Percentiles rank a stretch among this genome's conserved stretches.
Evolutionary conservation across 352 stramenopile genomes (phyloP).

Genomic region (Globisporangium camurandrum): DNA sequence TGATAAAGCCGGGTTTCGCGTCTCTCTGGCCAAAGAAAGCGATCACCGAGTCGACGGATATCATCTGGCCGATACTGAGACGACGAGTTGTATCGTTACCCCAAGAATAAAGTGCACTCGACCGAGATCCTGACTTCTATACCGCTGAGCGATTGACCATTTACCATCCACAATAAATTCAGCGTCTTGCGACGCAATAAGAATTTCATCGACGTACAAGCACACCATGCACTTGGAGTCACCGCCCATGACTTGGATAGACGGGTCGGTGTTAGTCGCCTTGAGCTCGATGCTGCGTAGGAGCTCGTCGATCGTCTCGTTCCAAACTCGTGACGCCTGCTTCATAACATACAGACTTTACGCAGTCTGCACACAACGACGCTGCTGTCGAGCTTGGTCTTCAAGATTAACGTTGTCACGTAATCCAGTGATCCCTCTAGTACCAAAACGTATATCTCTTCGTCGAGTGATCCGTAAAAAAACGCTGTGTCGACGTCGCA

Average conservation of each 20-base stretch:
- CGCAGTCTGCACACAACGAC: neutral
- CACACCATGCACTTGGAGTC: constrained; percentile 9
- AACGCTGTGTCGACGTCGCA: constrained; percentile 20
- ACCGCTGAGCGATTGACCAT: neutral
- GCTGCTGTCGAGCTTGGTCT: neutral
- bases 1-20: neutral
- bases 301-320: constrained; percentile 15
- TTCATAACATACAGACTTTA: constrained; percentile 15
- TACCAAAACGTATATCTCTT: constrained; percentile 18
- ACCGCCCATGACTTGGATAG: neutral
- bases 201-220: constrained; percentile 16
- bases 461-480: constrained; percentile 14
- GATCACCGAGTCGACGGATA: neutral
- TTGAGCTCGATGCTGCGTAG: constrained; percentile 15
- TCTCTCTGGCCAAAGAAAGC: neutral
- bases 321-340: constrained; percentile 19
- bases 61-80: neutral
- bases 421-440: constrained; percentile 9
- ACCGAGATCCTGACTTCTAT: constrained; percentile 10
- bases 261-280: neutral
- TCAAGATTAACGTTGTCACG: neutral
- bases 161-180: constrained; percentile 2
- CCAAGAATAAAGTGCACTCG: constrained; percentile 16
- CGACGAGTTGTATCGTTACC: constrained; percentile 13
- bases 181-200: constrained; percentile 4